A percentile compares a stretch with the other conserved stretches of the same genome.
Conservation (phyloP, 345 rosid species). For the Populus deltoides region DNA sequence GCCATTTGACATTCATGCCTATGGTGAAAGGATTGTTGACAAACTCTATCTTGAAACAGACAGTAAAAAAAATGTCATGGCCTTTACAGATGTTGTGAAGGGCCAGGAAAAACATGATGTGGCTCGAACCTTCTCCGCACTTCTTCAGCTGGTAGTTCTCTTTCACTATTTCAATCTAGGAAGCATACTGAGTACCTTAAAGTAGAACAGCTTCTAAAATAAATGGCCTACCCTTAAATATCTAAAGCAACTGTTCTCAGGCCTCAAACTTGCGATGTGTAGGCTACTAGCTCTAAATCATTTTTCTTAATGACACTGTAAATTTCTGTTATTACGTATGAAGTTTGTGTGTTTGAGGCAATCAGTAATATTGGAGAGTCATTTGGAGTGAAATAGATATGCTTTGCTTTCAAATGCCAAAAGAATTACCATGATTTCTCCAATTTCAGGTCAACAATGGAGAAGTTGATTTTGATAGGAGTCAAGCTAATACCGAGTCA, state of each 20-base stretch:
- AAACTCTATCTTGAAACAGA: conserved; percentile 53
- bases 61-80: conserved; percentile 20
- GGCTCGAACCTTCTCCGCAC: conserved; percentile 90
- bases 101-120: conserved; percentile 84
- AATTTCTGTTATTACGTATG: background rate
- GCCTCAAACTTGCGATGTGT: background rate
- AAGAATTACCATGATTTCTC: background rate
- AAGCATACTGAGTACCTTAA: background rate
- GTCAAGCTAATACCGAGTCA: conserved; percentile 35
- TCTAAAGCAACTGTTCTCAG: background rate
- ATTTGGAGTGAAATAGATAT: background rate
- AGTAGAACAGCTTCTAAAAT: background rate
- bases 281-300: background rate
- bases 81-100: conserved; percentile 64
- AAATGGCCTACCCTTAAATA: background rate
- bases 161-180: background rate
- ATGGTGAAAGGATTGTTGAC: conserved; percentile 61
- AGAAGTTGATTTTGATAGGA: conserved; percentile 65
- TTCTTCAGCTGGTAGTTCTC: conserved; percentile 83
- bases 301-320: background rate
- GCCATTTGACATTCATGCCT: conserved; percentile 91
- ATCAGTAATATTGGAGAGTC: conserved; percentile 2
- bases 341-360: background rate
- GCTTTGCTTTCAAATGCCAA: background rate
- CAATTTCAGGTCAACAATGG: conserved; percentile 79